phyloP scores from a whole-genome alignment of 352 stramenopile species.

The Pythium aphanidermatum region DNA sequence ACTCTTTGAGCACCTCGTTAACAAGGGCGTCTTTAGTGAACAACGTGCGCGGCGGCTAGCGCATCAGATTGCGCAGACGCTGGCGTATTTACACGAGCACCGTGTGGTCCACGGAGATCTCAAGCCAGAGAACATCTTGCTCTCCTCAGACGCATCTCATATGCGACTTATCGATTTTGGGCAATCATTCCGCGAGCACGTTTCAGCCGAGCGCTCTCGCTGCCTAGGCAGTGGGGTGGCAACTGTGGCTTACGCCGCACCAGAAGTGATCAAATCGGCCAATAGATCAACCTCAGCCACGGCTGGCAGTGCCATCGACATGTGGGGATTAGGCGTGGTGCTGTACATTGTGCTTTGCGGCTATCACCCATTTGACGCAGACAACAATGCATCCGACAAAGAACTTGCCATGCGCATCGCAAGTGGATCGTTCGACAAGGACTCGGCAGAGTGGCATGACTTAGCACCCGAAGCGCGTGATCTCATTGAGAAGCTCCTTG shows the following conservation, averaged over 20 bases:
- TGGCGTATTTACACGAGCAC: constrained; percentile 23
- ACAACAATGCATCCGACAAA: constrained; percentile 19
- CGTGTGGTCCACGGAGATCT: constrained; percentile 30
- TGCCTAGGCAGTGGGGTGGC: constrained; percentile 21
- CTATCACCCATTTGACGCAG: constrained; percentile 28
- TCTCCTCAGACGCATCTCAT: constrained; percentile 1
- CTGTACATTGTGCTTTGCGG: constrained; percentile 29
- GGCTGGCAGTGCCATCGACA: constrained; percentile 24
- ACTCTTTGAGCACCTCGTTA: constrained; percentile 28
- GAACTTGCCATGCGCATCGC: constrained; percentile 18
- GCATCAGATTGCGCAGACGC: constrained; percentile 14
- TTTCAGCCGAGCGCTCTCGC: constrained; percentile 11
- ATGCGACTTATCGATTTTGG: constrained; percentile 62
- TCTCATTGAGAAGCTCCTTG: constrained; percentile 22
- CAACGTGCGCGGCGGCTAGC: constrained; percentile 12
- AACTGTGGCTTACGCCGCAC: constrained; percentile 27
- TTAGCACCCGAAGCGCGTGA: constrained; percentile 20
- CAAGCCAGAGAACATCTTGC: constrained; percentile 33
- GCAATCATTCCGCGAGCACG: constrained; percentile 40
- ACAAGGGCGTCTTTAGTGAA: constrained; percentile 18
- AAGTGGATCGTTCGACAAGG: constrained; percentile 15
- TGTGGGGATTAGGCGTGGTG: constrained; percentile 31
- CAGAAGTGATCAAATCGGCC: constrained; percentile 19
- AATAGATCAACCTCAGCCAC: not conserved
- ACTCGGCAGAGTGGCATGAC: constrained; percentile 19